Conservation (phyloP, 164 flowering plant species). For the Akebia trifoliata region DNA sequence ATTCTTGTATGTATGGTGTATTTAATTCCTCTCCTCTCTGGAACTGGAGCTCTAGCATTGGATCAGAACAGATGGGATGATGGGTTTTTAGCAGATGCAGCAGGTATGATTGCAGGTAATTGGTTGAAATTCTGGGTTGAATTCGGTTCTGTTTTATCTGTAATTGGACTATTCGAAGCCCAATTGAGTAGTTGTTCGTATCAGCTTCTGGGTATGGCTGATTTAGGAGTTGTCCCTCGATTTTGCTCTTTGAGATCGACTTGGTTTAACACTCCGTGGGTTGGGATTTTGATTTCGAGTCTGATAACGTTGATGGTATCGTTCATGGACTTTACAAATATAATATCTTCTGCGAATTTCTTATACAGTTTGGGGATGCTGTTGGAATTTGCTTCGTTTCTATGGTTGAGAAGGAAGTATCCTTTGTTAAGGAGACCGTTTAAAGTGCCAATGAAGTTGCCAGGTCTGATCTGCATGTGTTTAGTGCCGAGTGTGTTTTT, state of each 20-base stretch:
- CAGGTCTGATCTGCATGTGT: slow-evolving; percentile 42
- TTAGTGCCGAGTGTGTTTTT: slow-evolving; percentile 51
- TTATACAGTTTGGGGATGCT: slow-evolving; percentile 63
- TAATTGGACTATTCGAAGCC: slow-evolving; percentile 55
- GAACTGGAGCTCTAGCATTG: slow-evolving; percentile 36
- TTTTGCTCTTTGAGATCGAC: slow-evolving; percentile 28
- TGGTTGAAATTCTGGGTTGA: slow-evolving; percentile 58
- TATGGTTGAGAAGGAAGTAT: slow-evolving; percentile 46
- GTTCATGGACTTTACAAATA: slow-evolving; percentile 34
- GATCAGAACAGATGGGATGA: slow-evolving; percentile 42
- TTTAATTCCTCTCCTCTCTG: slow-evolving; percentile 49
- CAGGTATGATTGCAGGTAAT: slow-evolving; percentile 41
- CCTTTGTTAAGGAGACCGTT: slow-evolving; percentile 42
- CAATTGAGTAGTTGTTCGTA: slow-evolving; percentile 52
- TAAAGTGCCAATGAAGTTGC: slow-evolving; percentile 33
- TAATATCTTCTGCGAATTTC: slow-evolving; percentile 55
- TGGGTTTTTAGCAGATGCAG: slow-evolving; percentile 55
- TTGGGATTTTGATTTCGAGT: slow-evolving; percentile 40
- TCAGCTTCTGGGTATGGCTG: slow-evolving; percentile 59
- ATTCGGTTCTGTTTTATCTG: slow-evolving; percentile 43
- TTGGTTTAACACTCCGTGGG: slow-evolving; percentile 57
- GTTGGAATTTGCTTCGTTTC: slow-evolving; percentile 51
- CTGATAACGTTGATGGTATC: slow-evolving; percentile 39
- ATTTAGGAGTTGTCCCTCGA: slow-evolving; percentile 40
- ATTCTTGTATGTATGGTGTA: slow-evolving; percentile 43